Evolutionary conservation across 129 eudicot genomes (phyloP).

Genomic region (Saposhnikovia divaricata): DNA sequence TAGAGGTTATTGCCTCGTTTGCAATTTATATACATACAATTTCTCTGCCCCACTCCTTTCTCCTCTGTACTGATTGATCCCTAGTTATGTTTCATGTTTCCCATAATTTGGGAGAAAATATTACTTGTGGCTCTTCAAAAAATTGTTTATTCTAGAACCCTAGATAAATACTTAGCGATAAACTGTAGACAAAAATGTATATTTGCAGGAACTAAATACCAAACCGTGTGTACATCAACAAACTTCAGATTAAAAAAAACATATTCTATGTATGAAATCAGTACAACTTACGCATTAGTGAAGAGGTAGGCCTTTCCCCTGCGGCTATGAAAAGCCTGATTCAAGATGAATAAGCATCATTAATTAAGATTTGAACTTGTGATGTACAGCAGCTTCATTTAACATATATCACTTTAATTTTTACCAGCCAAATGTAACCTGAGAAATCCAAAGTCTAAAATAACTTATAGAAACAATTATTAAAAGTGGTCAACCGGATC

Average conservation of each 20-base stretch:
- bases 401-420: not conserved
- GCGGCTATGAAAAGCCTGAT: constrained; percentile 7
- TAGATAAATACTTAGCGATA: not conserved
- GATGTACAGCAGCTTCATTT: not conserved
- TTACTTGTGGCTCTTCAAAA: not conserved
- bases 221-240: not conserved
- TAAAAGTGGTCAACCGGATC: not conserved
- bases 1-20: not conserved
- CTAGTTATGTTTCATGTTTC: not conserved
- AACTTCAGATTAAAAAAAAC: not conserved
- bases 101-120: not conserved
- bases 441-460: not conserved
- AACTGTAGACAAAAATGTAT: not conserved
- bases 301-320: constrained; percentile 37
- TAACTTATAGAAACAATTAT: not conserved
- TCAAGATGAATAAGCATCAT: not conserved
- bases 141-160: not conserved
- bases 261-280: not conserved
- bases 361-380: not conserved
- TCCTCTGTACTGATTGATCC: not conserved
- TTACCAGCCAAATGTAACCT: not conserved
- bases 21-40: not conserved
- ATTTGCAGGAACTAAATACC: not conserved
- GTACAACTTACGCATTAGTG: constrained; percentile 5
- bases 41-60: not conserved